These are phyloP conservation scores for Basidioascus undulatus DNA, from an alignment of 768 basidiomycete genomes.

Conservation along the genomic window DNA sequence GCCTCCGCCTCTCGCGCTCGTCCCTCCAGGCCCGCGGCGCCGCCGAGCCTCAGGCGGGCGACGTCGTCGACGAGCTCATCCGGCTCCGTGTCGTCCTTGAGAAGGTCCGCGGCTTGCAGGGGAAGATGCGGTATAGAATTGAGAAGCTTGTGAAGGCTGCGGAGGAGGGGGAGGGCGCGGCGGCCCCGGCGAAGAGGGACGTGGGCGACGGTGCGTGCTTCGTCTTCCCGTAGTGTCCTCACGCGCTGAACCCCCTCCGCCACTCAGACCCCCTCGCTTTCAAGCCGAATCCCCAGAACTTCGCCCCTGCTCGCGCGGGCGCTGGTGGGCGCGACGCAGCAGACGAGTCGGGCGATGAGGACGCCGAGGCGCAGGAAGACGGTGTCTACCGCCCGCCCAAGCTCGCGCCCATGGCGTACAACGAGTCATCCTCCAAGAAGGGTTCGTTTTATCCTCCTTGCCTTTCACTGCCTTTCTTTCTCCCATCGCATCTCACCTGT, in stretches of 20 bases:
- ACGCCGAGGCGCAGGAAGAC: conserved; percentile 7
- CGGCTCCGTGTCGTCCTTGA: conserved; percentile 65
- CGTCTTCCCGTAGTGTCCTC: not conserved
- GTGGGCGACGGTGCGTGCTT: conserved; percentile 13
- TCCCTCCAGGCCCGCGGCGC: too few species aligned
- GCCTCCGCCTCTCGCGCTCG: conserved; percentile 1
- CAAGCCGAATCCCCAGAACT: conserved; percentile 62
- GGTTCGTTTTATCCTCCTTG: too few species aligned
- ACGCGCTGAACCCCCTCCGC: not conserved
- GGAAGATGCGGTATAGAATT: conserved; percentile 79
- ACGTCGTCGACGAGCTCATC: conserved; percentile 54
- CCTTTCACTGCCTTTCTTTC: not conserved
- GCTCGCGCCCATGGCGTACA: conserved; percentile 71
- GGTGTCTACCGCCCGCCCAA: conserved; percentile 39
- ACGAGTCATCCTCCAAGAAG: conserved; percentile 26
- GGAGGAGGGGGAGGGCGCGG: conserved; percentile 24
- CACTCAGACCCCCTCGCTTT: conserved; percentile 65
- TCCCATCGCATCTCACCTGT: conserved; percentile 14
- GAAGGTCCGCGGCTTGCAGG: conserved; percentile 62
- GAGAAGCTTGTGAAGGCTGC: conserved; percentile 70
- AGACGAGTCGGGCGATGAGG: conserved; percentile 15
- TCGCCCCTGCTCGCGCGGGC: conserved; percentile 22
- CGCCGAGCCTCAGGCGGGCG: conserved; percentile 40
- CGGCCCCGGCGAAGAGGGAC: conserved; percentile 7
- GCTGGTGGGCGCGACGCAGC: conserved; percentile 12